Conservation (phyloP, 225 moss, liverwort and hornwort genomes). For the Pseudisothecium myosuroides region DNA sequence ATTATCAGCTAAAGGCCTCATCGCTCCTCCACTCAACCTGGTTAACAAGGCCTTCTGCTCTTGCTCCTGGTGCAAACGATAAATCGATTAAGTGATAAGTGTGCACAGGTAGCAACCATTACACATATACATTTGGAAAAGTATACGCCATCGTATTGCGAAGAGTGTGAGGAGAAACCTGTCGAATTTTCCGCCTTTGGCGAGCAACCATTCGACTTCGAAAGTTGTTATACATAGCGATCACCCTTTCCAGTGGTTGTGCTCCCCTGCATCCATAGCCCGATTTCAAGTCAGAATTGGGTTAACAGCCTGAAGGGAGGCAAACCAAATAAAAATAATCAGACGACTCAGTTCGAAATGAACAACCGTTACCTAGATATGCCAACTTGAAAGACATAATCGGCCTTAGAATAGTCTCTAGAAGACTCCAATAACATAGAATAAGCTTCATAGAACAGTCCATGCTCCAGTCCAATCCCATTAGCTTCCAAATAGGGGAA, state of each 20-base stretch:
- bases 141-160: background rate
- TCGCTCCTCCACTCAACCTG: slow-evolving; percentile 33
- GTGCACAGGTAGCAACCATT: background rate
- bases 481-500: slow-evolving; percentile 74
- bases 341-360: background rate
- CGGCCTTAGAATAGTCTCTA: slow-evolving; percentile 57
- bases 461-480: slow-evolving; percentile 77
- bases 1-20: slow-evolving; percentile 21
- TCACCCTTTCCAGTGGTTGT: slow-evolving; percentile 65
- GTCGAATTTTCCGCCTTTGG: slow-evolving; percentile 57
- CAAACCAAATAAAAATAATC: background rate
- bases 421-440: slow-evolving; percentile 74
- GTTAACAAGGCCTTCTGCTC: slow-evolving; percentile 32
- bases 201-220: slow-evolving; percentile 63
- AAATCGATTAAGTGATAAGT: background rate
- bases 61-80: slow-evolving; percentile 5
- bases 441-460: slow-evolving; percentile 83
- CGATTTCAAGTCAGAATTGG: background rate
- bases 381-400: slow-evolving; percentile 68
- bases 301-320: background rate
- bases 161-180: slow-evolving; percentile 19
- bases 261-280: slow-evolving; percentile 38
- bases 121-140: background rate
- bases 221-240: slow-evolving; percentile 65
- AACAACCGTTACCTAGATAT: slow-evolving; percentile 46